phyloP scores from a whole-genome alignment of 306 rosid genomes.

The Malus sieversii region DNA sequence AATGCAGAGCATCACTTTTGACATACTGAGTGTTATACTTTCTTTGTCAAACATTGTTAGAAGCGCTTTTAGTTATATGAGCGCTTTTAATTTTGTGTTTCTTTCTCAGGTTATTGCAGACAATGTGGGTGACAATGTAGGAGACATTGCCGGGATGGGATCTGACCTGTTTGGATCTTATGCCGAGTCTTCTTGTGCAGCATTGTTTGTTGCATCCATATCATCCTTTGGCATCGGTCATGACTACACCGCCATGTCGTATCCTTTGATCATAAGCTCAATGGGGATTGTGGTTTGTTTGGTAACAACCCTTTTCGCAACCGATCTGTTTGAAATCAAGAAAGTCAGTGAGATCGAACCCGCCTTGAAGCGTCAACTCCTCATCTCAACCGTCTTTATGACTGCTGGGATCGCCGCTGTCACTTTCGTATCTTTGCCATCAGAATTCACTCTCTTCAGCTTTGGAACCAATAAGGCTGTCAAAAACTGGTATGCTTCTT shows the following conservation, averaged over 20 bases:
- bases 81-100: neutral
- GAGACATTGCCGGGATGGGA: slow-evolving; percentile 79
- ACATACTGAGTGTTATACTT: neutral
- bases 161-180: slow-evolving; percentile 68
- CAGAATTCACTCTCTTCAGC: slow-evolving; percentile 57
- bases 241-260: slow-evolving; percentile 67
- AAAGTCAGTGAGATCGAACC: slow-evolving; percentile 43
- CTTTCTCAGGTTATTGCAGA: slow-evolving; percentile 62
- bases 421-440: slow-evolving; percentile 53
- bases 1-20: neutral
- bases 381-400: slow-evolving; percentile 54
- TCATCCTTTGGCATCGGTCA: slow-evolving; percentile 54
- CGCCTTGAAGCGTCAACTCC: slow-evolving; percentile 52
- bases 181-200: slow-evolving; percentile 70
- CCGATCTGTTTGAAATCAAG: slow-evolving; percentile 52
- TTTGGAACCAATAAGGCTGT: slow-evolving; percentile 44
- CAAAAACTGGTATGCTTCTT: slow-evolving; percentile 50
- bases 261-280: slow-evolving; percentile 61
- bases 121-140: slow-evolving; percentile 70
- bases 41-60: neutral
- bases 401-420: slow-evolving; percentile 52
- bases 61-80: neutral
- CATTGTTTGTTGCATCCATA: slow-evolving; percentile 66
- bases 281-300: slow-evolving; percentile 66
- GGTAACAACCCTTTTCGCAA: slow-evolving; percentile 56